phyloP scores from a whole-genome alignment of 495 filamentous ascomycete genomes.

The Penicillium maclennaniae region DNA sequence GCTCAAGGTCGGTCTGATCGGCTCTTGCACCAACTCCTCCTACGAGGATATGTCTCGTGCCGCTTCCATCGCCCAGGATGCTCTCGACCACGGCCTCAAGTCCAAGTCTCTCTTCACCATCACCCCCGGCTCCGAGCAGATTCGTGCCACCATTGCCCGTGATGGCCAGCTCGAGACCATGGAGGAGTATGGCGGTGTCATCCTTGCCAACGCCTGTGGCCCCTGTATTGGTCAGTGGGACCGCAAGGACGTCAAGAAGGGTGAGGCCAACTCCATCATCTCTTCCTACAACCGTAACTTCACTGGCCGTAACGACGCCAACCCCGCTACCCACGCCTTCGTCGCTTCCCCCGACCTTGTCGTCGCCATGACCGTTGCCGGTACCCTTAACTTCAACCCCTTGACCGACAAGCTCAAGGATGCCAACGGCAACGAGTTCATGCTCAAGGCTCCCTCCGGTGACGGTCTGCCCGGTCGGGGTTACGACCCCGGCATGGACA shows the following conservation, averaged over 20 bases:
- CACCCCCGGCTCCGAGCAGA: slow-evolving; percentile 96
- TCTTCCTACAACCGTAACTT: slow-evolving; percentile 99
- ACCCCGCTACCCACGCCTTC: slow-evolving; percentile 97
- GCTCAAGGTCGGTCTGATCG: slow-evolving; percentile 88
- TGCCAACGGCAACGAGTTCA: slow-evolving; percentile 96
- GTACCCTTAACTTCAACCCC: slow-evolving; percentile 93
- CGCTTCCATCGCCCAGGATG: slow-evolving; percentile 92
- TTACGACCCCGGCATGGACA: slow-evolving; percentile 91
- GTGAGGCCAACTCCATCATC: slow-evolving; percentile 92
- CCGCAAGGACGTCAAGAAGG: slow-evolving; percentile 92
- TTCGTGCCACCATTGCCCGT: slow-evolving; percentile 89
- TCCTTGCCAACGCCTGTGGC: slow-evolving; percentile 96
- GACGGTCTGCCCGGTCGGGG: slow-evolving; percentile 75
- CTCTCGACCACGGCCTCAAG: slow-evolving; percentile 89
- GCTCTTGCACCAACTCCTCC: slow-evolving; percentile 98
- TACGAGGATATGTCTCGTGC: slow-evolving; percentile 99
- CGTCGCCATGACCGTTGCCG: slow-evolving; percentile 86
- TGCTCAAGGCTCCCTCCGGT: slow-evolving; percentile 73
- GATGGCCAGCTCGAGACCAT: slow-evolving; percentile 95
- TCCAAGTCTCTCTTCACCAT: slow-evolving; percentile 91
- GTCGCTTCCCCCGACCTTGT: slow-evolving; percentile 98
- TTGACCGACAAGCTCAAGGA: slow-evolving; percentile 91
- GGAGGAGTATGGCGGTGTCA: slow-evolving; percentile 94
- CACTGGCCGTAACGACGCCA: slow-evolving; percentile 98
- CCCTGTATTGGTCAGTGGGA: slow-evolving; percentile 87